Evolutionary conservation across 2,329 filamentous ascomycete species (phyloP), one percentile per base, ranked within the genome.

Genomic region (Ceratocystis smalleyi): DNA sequence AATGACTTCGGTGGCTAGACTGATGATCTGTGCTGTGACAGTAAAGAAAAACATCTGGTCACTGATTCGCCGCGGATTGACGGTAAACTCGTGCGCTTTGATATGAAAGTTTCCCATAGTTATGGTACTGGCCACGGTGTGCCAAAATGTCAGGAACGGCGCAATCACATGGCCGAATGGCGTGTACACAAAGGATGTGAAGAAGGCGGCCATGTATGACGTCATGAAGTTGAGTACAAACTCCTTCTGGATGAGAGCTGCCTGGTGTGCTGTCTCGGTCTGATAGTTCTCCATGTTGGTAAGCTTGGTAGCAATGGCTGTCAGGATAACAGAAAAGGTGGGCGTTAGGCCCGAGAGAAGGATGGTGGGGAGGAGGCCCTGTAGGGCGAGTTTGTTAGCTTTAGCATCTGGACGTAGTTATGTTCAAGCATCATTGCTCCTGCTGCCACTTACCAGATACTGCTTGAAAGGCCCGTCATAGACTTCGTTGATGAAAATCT

Each of bases 211-310:
- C 62, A 95, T 84, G 73, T 96, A 97, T 0, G 91, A 95, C 5
- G 91, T 95, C 75, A 97, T 92, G 75, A 96, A 96, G 77, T 96
- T 95, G 71, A 97, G 83, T 15, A 97, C 85, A 71, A 99, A 97
- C 43, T 95, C 87, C 77, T 99, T 99, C 66, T 89, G 85, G 0
- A 94, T 89, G 71, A 96, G 82, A 1, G 91, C 88, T 22, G 88
- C 83, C 67, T 95, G 84, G 70, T 96, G 88, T 15, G 85, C 86
- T 75, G 68, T 91, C 89, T 65, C 82, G 0, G 90, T 97, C 70
- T 91, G 88, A 73, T 97, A 96, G 71, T 99, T 99, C 71, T 99
- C 94, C 69, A 85, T 84, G 15, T 90, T 79, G 0, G 88, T 96
- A 49, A 99, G 77, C 40, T 77, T 81, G 17, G 86, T 86, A 3